Conservation (phyloP, 495 filamentous ascomycete species). For the Trichodelitschia bisporula region DNA sequence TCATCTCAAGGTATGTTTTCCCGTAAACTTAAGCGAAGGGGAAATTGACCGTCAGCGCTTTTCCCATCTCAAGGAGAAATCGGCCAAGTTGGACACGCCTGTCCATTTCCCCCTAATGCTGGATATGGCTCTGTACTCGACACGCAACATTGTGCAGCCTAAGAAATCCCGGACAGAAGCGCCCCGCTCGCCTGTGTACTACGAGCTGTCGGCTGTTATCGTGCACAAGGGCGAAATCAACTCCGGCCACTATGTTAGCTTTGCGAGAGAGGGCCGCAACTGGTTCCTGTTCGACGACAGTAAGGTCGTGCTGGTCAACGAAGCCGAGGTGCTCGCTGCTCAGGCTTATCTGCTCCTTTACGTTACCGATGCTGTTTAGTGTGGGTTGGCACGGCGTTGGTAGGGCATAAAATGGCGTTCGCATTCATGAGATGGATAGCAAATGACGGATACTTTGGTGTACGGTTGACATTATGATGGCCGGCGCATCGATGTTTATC, state of each 20-base stretch:
- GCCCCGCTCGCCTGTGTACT: slow-evolving; percentile 12
- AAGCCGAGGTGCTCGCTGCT: slow-evolving; percentile 54
- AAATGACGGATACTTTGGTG: too few species aligned
- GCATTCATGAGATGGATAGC: too few species aligned
- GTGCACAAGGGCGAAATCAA: slow-evolving; percentile 76
- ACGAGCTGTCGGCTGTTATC: slow-evolving; percentile 64
- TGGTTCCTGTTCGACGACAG: slow-evolving; percentile 90
- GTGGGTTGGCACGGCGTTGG: too few species aligned
- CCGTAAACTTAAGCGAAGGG: slow-evolving; percentile 1
- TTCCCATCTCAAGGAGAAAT: slow-evolving; percentile 40
- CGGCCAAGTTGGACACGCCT: slow-evolving; percentile 55
- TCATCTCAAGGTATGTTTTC: slow-evolving; percentile 50
- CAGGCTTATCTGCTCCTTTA: slow-evolving; percentile 82
- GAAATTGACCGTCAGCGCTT: slow-evolving; percentile 33
- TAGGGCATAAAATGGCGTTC: too few species aligned
- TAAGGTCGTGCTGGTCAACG: slow-evolving; percentile 53
- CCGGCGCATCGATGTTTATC: too few species aligned
- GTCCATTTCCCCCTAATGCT: slow-evolving; percentile 67
- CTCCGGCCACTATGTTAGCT: slow-evolving; percentile 75
- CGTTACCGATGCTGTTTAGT: slow-evolving; percentile 1
- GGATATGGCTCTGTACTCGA: slow-evolving; percentile 73
- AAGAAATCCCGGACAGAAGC: background rate
- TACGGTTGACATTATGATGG: too few species aligned
- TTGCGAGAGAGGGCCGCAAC: slow-evolving; percentile 55
- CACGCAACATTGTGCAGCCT: slow-evolving; percentile 12